Percentiles rank a stretch among this genome's conserved stretches.
Evolutionary conservation across 371 early-diverging fungal species (phyloP).

Genomic region (Phascolomyces articulosus): DNA sequence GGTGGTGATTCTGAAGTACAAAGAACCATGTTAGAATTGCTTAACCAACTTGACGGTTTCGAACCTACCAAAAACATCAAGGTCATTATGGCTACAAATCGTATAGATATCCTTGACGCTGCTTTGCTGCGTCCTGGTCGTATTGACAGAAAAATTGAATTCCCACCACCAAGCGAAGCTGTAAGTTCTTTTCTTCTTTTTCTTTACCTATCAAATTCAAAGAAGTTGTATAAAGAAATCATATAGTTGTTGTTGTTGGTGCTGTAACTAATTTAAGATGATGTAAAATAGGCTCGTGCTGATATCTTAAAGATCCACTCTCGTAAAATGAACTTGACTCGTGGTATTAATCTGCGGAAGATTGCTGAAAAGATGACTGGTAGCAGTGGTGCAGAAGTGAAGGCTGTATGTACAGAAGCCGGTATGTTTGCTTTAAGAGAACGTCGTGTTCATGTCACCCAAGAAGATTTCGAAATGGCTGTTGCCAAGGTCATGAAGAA

Average conservation of each 20-base stretch:
- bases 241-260: too few relatives aligned
- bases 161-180: constrained; percentile 89
- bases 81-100: constrained; percentile 63
- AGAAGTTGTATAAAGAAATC: too few relatives aligned
- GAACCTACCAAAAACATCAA: constrained; percentile 99
- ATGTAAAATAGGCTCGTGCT: constrained; percentile 80
- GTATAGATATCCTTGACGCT: constrained; percentile 99
- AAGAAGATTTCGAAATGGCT: constrained; percentile 99
- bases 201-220: background rate
- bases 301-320: constrained; percentile 99
- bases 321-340: constrained; percentile 97
- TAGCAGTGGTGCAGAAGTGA: constrained; percentile 83
- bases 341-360: constrained; percentile 98
- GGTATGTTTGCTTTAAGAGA: constrained; percentile 99
- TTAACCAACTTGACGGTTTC: constrained; percentile 99
- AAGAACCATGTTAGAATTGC: constrained; percentile 99
- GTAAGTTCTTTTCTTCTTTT: constrained; percentile 26
- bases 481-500: constrained; percentile 99
- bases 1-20: constrained; percentile 98
- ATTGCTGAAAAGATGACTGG: constrained; percentile 99
- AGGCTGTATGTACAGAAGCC: constrained; percentile 99
- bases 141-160: constrained; percentile 99
- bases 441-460: constrained; percentile 98
- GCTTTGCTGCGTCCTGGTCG: constrained; percentile 99
- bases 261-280: too few relatives aligned